These are phyloP conservation scores for Cyamopsis tetragonoloba DNA, from an alignment of 306 rosid genomes.

Conservation along the genomic window DNA sequence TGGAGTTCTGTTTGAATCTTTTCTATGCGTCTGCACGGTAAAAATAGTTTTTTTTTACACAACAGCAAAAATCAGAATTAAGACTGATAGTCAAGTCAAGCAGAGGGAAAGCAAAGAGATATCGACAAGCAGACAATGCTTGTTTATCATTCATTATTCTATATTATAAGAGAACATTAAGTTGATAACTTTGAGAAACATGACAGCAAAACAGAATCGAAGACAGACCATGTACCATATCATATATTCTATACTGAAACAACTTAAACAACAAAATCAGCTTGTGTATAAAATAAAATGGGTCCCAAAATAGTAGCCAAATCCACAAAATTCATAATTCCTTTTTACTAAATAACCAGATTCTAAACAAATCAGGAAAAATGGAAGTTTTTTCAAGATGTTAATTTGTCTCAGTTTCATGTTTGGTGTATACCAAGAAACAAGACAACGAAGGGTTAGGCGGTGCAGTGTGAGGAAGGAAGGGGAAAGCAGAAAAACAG, in stretches of 20 bases:
- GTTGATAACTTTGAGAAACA: background rate
- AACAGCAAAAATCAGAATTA: background rate
- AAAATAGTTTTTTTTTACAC: background rate
- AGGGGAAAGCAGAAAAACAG: background rate
- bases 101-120: background rate
- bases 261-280: background rate
- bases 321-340: slow-evolving; percentile 1
- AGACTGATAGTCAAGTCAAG: background rate
- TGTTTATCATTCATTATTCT: background rate
- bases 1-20: slow-evolving; percentile 40
- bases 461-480: background rate
- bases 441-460: background rate
- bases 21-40: slow-evolving; percentile 62
- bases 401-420: background rate
- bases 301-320: background rate
- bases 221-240: background rate
- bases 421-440: slow-evolving; percentile 8
- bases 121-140: background rate
- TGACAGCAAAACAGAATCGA: background rate
- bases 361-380: background rate
- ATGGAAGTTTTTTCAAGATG: background rate
- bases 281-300: background rate
- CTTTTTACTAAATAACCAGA: background rate
- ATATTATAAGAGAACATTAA: background rate
- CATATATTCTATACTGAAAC: background rate